Base-by-base conservation (phyloP, 495 filamentous ascomycete species). In the Diplogelasinospora grovesii region DNA sequence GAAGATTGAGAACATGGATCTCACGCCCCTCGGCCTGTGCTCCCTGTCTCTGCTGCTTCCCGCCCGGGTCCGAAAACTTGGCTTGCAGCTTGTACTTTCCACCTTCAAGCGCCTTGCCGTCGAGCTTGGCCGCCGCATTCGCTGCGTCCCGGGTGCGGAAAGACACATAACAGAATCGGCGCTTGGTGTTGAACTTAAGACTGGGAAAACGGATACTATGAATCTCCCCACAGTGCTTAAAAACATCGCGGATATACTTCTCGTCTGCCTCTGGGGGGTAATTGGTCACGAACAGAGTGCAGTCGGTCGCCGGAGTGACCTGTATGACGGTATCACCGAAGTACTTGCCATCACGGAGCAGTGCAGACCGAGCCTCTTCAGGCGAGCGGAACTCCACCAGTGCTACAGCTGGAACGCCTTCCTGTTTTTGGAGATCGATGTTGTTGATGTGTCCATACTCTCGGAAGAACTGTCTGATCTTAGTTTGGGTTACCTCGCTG, bases 111-210 rank as follows among this genome's bases (percentile, higher is more conserved):
- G 72, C 56, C 41, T 74, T 79, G 5, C 83, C 82, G 55, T 95
- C 71, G 24, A 94, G 65, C 21, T 75, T 62, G 1, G 78, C 83
- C 2, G 88, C 86, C 22, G 71, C 71, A 15, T 74, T 68, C 1
- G 87, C 85, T 16, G 75, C 71, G 4, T 66, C 69, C 2, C 77
- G 57, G 23, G 77, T 77, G 26, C 79, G 70, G 59, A 95, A 96
- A 31, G 93, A 85, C 6, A 95, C 71, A 56, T 98, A 98, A 61
- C 87, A 95, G 64, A 98, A 98, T 4, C 90, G 81, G 22, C 92
- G 84, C 50, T 82, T 79, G 5, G 82, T 85, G 49, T 95, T 85
- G 56, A 71, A 88, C 60, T 90, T 90, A 31, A 98, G 76, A 27
- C 85, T 92, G 5, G 92, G 92, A 56, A 90, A 90, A 9, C 92